These are phyloP conservation scores for Oemleria cerasiformis DNA, from an alignment of 306 rosid genomes.

Conservation along the genomic window DNA sequence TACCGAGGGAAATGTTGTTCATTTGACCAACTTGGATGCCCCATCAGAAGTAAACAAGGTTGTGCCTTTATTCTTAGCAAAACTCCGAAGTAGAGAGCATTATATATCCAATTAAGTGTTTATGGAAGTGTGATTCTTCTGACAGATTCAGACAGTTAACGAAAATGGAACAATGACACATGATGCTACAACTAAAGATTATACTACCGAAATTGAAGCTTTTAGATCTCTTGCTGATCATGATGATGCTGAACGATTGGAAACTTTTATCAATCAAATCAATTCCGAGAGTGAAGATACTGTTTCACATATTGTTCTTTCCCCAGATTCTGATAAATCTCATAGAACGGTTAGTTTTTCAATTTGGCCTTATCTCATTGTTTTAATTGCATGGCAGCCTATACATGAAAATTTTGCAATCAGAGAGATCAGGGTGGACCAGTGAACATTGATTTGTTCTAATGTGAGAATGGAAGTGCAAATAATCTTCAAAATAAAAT, in stretches of 20 bases:
- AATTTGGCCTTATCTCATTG: constrained; percentile 8
- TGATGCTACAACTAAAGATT: constrained; percentile 37
- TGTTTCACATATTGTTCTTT: constrained; percentile 58
- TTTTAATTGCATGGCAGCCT: neutral
- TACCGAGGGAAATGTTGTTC: constrained; percentile 62
- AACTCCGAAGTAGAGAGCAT: neutral
- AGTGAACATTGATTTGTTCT: neutral
- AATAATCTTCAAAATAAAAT: neutral
- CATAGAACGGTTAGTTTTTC: constrained; percentile 72
- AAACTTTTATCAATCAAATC: constrained; percentile 56
- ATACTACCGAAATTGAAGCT: constrained; percentile 60
- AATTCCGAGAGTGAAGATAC: constrained; percentile 48
- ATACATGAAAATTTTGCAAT: neutral
- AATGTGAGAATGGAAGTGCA: neutral
- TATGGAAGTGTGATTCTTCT: constrained; percentile 8
- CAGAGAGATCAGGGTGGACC: constrained; percentile 4
- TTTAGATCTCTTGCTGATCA: constrained; percentile 73
- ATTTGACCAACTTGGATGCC: constrained; percentile 61
- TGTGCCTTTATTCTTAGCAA: neutral
- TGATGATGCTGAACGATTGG: constrained; percentile 52
- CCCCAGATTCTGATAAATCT: constrained; percentile 72
- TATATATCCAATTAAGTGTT: neutral
- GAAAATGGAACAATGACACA: constrained; percentile 35
- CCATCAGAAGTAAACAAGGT: constrained; percentile 41
- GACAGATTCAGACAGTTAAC: constrained; percentile 40